Base-by-base conservation (phyloP, 2,329 filamentous ascomycete genomes). In the Malbranchea zuffiana region DNA sequence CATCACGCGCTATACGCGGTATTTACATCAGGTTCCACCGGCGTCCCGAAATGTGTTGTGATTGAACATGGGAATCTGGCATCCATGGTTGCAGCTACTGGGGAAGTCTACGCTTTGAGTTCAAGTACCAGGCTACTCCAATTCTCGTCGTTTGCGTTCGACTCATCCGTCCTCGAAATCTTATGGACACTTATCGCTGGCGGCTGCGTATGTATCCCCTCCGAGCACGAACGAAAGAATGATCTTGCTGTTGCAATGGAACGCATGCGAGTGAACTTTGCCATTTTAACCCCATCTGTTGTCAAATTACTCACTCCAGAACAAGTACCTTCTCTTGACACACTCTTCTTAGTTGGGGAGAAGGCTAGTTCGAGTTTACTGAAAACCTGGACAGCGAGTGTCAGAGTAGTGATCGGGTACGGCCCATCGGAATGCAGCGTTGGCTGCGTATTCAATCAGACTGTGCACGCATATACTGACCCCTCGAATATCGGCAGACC, bases 21-120 rank as follows among this genome's bases (percentile, higher is more conserved):
- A 5, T 71, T 76, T 42, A 67, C 65, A 2, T 66, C 66, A 3
- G 67, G 68, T 0, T 67, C 67, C 1, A 66, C 68, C 1, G 65
- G 64, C 31, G 62, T 61, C 25, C 67, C 69, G 0, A 70, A 71
- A 40, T 74, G 73, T 2, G 65, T 75, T 13, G 66, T 73, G 31
- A 72, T 76, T 44, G 69, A 67, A 3, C 75, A 80, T 45, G 56
- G 57, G 0, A 65, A 71, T 0, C 60, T 76, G 1, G 67, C 70
- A 1, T 69, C 71, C 0, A 61, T 63, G 0, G 65, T 69, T 32
- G 44, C 61, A 1, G 60, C 61, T 0, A 68, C 74, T 42, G 67
- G 63, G 0, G 49, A 57, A 0, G 62, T 65, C 0, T 51, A 72
- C 6, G 55, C 60, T 24, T 35, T 67, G 75, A 19, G 57, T 60